Evolutionary conservation across 2,329 filamentous ascomycete genomes (phyloP), one percentile per base, ranked within the genome.

Genomic region (Colletotrichum brevisporum): DNA sequence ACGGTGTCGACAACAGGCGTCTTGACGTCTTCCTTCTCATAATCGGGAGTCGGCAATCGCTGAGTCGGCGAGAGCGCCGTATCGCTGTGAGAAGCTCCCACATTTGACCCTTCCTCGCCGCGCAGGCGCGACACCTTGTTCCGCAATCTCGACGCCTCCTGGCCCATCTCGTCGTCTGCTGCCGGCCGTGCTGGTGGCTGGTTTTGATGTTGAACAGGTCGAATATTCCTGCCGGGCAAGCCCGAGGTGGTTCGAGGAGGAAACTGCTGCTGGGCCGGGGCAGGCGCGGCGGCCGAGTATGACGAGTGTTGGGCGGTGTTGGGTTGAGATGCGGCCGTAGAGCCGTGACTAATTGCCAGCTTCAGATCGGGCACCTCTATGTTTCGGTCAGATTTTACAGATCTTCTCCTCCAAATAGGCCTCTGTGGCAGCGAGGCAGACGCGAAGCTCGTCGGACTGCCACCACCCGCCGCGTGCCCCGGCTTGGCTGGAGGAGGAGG

Each of bases 331-430:
- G 80, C 78, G 18, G 82, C 82, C 5, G 86, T 87, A 21, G 85
- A 88, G 45, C 85, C 85, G 76, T 87, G 81, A 64, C 84, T 87
- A 48, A 78, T 74, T 56, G 82, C 75, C 62, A 89, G 78, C 68
- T 84, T 85, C 58, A 89, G 81, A 65, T 84, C 82, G 9, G 85
- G 77, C 5, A 88, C 80, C 54, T 84, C 81, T 41, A 85, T 75
- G 69, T 77, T 82, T 60, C 80, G 80, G 62, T 87, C 84, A 63
- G 80, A 80, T 74, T 85, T 88, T 27, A 83, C 77, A 15, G 85
- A 86, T 53, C 87, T 83, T 60, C 87, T 81, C 65, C 83, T 82
- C 86, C 86, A 88, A 53, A 83, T 75, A 54, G 83, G 77, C 51
- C 76, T 74, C 36, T 77, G 75, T 55, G 74, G 74, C 26, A 78